Evolutionary conservation across 148 eudicot genomes (phyloP), one percentile per base, ranked within the genome.

Genomic region (Cornus florida): DNA sequence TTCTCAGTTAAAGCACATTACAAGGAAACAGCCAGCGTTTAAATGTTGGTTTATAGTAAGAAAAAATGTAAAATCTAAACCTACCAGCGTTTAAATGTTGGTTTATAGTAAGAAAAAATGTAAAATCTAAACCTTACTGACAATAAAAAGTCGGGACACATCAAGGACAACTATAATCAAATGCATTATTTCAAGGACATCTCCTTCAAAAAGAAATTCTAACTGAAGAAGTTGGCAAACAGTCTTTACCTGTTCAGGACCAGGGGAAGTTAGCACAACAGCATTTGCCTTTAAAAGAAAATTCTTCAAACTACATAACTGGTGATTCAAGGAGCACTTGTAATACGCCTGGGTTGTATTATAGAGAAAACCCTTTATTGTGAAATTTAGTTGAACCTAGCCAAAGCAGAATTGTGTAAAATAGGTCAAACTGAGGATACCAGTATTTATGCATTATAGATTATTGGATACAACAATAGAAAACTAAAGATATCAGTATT

Each of bases 341-440:
- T 80, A 88, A 81, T 79, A 66, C 5, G 93, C 86, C 3, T 69
- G 38, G 73, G 82, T 78, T 31, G 88, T 90, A 50, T 88, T 80
- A 32, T 90, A 81, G 64, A 76, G 79, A 71, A 82, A 72, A 82
- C 90, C 85, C 67, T 73, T 84, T 50, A 90, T 77, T 32, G 87
- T 88, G 75, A 90, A 78, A 84, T 90, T 88, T 78, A 90, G 59
- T 70, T 81, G 74, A 70, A 85, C 90, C 91, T 90, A 74, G 84
- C 67, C 60, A 77, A 19, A 64, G 67, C 31, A 75, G 19, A 82
- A 70, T 24, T 69, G 66, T 17, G 66, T n/a, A 19, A 62, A 20
- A n/a, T 6, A 62, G 20, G 66, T 62, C 66, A 62, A 62, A 62
- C 24, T 20, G 23, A 62, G 19, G 66, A 3, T 24, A 62, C 66